Evolutionary conservation across 2,329 filamentous ascomycete species (phyloP).

Genomic region (Aureobasidium uvarum): DNA sequence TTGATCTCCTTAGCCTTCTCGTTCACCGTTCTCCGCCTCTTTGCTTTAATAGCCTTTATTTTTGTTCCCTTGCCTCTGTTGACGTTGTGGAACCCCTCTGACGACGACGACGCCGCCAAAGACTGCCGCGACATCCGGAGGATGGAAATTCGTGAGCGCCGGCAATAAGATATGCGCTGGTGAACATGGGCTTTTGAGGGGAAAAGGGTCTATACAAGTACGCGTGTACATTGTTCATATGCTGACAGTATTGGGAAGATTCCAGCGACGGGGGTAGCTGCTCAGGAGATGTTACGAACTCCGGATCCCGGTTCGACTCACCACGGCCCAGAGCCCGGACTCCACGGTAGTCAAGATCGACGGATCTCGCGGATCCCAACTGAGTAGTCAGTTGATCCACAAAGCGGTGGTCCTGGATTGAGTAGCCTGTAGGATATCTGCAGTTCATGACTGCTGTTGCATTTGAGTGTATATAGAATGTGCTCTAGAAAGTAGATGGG

Average conservation of each 20-base stretch:
- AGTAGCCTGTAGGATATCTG: neutral
- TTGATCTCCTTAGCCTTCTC: neutral
- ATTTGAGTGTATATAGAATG: neutral
- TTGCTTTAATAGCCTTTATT: neutral
- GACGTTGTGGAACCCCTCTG: slow-evolving; percentile 5
- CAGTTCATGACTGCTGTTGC: neutral
- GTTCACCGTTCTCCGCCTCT: neutral
- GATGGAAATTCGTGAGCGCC: neutral
- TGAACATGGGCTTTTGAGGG: no score
- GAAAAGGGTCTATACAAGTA: neutral
- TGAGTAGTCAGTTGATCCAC: neutral
- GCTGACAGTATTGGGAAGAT: neutral
- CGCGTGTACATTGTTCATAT: neutral
- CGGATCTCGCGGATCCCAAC: neutral
- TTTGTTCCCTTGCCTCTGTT: neutral
- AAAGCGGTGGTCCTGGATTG: neutral
- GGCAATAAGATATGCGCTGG: neutral
- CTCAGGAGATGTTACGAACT: neutral
- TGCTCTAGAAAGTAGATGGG: neutral
- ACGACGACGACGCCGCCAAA: neutral
- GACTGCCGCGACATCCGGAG: neutral
- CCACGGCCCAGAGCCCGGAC: neutral
- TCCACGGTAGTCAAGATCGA: neutral
- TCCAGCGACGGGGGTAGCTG: neutral
- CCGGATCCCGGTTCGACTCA: neutral